phyloP scores from a whole-genome alignment of 352 stramenopile species.

The Globisporangium barbulae region DNA sequence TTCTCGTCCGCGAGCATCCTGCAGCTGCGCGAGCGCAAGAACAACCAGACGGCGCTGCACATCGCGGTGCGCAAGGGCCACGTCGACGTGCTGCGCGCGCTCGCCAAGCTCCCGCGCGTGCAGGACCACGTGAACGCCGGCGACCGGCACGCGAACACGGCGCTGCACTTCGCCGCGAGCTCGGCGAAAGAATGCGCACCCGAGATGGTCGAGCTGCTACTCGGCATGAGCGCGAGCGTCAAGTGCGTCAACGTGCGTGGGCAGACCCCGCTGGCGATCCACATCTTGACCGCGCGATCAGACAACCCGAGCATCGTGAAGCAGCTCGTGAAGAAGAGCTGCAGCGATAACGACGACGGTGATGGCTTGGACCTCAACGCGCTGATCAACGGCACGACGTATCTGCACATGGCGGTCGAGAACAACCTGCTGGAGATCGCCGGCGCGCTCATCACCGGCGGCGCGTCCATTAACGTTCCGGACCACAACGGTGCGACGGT shows the following conservation, averaged over 20 bases:
- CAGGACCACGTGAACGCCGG: conserved; percentile 71
- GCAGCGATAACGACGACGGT: neutral
- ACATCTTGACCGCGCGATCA: conserved; percentile 70
- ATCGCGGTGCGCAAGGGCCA: conserved; percentile 83
- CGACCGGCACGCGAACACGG: conserved; percentile 77
- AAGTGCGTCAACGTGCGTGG: conserved; percentile 71
- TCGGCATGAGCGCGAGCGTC: conserved; percentile 59
- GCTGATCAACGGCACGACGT: conserved; percentile 74
- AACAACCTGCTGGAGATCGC: conserved; percentile 63
- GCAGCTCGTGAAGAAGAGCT: conserved; percentile 41
- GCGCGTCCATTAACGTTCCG: conserved; percentile 82
- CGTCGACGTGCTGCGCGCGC: conserved; percentile 70
- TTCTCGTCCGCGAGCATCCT: conserved; percentile 56
- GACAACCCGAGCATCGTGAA: conserved; percentile 57
- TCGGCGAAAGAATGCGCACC: conserved; percentile 47
- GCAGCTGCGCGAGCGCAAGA: conserved; percentile 76
- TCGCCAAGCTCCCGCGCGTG: conserved; percentile 72
- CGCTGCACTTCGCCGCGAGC: conserved; percentile 79
- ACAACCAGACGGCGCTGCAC: conserved; percentile 82
- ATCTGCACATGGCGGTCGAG: conserved; percentile 82
- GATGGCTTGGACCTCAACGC: conserved; percentile 46
- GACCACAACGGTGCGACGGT: conserved; percentile 77
- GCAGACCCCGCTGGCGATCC: conserved; percentile 80
- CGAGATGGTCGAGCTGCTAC: conserved; percentile 68
- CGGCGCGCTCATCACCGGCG: conserved; percentile 57